Evolutionary conservation across 2,329 filamentous ascomycete genomes (phyloP).

Genomic region (Colletotrichum karsti): DNA sequence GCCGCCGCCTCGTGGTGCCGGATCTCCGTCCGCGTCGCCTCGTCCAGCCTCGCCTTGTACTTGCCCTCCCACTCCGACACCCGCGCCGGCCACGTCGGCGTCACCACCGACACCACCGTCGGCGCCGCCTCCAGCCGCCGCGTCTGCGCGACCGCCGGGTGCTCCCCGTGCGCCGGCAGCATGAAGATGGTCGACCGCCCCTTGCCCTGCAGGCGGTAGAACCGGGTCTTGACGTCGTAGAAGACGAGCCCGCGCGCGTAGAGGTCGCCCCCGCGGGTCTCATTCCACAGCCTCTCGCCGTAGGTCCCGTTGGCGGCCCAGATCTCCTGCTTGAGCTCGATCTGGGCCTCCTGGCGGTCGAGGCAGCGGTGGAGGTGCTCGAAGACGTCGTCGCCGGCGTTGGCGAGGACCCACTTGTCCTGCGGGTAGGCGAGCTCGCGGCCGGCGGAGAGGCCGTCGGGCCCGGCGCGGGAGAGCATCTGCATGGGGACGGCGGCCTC

Average conservation of each 20-base stretch:
- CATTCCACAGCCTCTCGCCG: constrained; percentile 47
- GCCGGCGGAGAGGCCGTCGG: constrained; percentile 59
- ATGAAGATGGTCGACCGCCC: constrained; percentile 60
- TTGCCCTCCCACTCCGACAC: constrained; percentile 41
- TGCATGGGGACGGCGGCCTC: constrained; percentile 61
- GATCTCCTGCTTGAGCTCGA: constrained; percentile 42
- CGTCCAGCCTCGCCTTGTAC: constrained; percentile 33
- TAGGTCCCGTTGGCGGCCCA: constrained; percentile 48
- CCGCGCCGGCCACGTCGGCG: constrained; percentile 38
- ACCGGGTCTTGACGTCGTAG: constrained; percentile 60
- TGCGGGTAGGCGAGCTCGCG: constrained; percentile 64
- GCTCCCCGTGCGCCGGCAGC: constrained; percentile 56
- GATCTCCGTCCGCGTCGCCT: constrained; percentile 19
- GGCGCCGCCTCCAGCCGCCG: constrained; percentile 53
- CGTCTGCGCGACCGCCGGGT: constrained; percentile 54
- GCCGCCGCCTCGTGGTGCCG: constrained; percentile 25
- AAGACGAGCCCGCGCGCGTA: constrained; percentile 55
- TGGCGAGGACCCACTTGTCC: constrained; percentile 64
- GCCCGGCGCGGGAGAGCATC: constrained; percentile 61
- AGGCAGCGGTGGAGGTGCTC: constrained; percentile 55
- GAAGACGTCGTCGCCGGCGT: constrained; percentile 61
- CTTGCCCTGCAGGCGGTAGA: constrained; percentile 57
- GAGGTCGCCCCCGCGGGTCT: constrained; percentile 36
- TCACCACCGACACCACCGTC: constrained; percentile 40
- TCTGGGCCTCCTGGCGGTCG: constrained; percentile 53